Percentiles rank a stretch among this genome's conserved stretches.
Evolutionary conservation across 2,329 filamentous ascomycete species (phyloP).

Genomic region (Talaromyces sp.): DNA sequence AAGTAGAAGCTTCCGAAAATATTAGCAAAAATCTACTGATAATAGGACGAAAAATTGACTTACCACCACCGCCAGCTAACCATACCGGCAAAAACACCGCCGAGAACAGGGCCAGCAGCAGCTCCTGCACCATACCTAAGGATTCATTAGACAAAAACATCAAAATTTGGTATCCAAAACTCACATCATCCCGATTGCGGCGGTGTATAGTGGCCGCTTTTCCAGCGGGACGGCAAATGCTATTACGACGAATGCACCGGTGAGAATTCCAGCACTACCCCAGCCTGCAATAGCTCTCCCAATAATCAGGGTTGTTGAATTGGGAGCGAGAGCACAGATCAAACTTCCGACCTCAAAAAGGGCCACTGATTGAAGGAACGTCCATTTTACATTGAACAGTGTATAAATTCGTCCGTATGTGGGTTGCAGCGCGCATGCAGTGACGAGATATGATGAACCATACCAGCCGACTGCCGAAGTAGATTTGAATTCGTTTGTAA

Average conservation of each 20-base stretch:
- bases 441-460: constrained; percentile 18
- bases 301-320: constrained; percentile 25
- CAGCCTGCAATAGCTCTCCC: constrained; percentile 31
- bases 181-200: constrained; percentile 21
- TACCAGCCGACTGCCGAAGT: constrained; percentile 24
- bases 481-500: constrained; percentile 35
- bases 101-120: constrained; percentile 31
- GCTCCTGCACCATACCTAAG: constrained; percentile 20
- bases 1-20: constrained; percentile 14
- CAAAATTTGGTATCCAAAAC: not conserved
- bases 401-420: constrained; percentile 45
- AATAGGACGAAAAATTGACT: not conserved
- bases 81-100: constrained; percentile 30
- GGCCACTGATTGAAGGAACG: constrained; percentile 25
- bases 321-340: constrained; percentile 26
- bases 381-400: constrained; percentile 29
- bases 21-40: not conserved
- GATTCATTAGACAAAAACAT: not conserved
- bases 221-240: constrained; percentile 26
- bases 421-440: constrained; percentile 35
- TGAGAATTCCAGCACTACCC: constrained; percentile 27
- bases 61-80: constrained; percentile 21
- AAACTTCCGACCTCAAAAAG: constrained; percentile 29
- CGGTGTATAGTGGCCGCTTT: constrained; percentile 30
- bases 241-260: constrained; percentile 42